These are phyloP conservation scores for Neofusicoccum parvum DNA, from an alignment of 2,329 filamentous ascomycete species.

Conservation along the genomic window DNA sequence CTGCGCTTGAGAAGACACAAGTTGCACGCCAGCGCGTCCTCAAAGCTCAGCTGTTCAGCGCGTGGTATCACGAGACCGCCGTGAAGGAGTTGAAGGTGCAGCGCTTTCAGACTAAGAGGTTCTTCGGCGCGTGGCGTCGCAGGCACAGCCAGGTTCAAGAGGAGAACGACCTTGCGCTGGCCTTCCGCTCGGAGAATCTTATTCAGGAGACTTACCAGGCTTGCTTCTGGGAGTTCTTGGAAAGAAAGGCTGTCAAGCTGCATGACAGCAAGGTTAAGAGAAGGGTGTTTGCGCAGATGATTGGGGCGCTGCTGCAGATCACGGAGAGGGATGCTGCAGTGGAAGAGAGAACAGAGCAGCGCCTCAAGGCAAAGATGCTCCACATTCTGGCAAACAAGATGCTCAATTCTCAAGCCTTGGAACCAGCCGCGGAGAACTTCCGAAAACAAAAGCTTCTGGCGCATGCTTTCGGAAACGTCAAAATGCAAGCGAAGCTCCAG, in stretches of 20 bases:
- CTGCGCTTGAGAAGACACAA: conserved; percentile 67
- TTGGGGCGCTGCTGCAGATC: conserved; percentile 29
- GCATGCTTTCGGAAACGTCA: conserved; percentile 25
- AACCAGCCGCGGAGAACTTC: conserved; percentile 41
- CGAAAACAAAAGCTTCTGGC: conserved; percentile 29
- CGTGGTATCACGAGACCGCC: conserved; percentile 67
- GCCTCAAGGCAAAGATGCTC: conserved; percentile 33
- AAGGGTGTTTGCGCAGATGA: conserved; percentile 33
- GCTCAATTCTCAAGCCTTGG: conserved; percentile 27
- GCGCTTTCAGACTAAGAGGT: conserved; percentile 56
- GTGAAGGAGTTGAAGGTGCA: conserved; percentile 59
- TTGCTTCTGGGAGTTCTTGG: conserved; percentile 43
- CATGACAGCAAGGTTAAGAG: conserved; percentile 32
- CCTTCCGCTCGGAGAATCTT: conserved; percentile 37
- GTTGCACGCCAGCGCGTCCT: conserved; percentile 72
- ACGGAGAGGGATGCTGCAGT: conserved; percentile 31
- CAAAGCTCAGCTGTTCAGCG: conserved; percentile 67
- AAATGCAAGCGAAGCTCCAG: neutral
- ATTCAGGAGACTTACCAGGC: conserved; percentile 34
- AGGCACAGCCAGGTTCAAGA: conserved; percentile 41
- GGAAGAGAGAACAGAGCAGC: conserved; percentile 25
- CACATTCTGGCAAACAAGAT: conserved; percentile 25
- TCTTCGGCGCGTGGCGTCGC: conserved; percentile 56
- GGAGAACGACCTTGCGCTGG: conserved; percentile 36
- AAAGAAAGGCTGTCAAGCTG: conserved; percentile 37